Evolutionary conservation across 306 rosid genomes (phyloP), one percentile per base, ranked within the genome.

Genomic region (Medicago lupulina): DNA sequence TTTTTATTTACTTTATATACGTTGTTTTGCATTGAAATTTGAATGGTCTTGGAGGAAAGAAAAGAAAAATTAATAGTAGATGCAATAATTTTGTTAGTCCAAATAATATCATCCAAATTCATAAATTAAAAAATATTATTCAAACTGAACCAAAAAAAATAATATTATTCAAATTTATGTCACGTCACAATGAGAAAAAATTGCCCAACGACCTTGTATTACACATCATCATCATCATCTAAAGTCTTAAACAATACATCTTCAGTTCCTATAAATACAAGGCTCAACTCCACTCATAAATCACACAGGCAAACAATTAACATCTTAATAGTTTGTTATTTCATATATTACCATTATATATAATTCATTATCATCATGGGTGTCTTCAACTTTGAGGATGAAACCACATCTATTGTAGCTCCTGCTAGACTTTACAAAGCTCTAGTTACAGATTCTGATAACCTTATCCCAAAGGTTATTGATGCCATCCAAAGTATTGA

Each of bases 401-500:
- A 85, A 69, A 4, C 7, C 28, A 55, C 67, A 16, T 80, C 85
- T 0, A 3, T 2, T 43, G 23, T 81, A 0, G 63, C 81, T 9
- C 81, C 83, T 3, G 76, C 83, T 16, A 81, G 1, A 17, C 75
- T 85, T 0, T 85, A 69, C 81, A 70, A 78, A 70, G 81, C 81
- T 70, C 23, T 78, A 3, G 76, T 49, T 7, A 70, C 1, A n/a
- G 81, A 78, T 46, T 51, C 44, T 36, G 81, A 78, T 15, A 8
- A 0, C 1, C 25, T 78, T 50, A 19, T 53, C 31, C 76, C 82
- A 18, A 78, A 78, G 65, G 17, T 23, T 36, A 46, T 70, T 70
- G 54, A 46, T 14, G 34, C 15, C 64, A 60, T 78, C 6, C 2
- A 78, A 13, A 47, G 44, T 58, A 39, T 70, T 60, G 83, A 85